Conservation (phyloP, 441 rosid species). For the Croton laevigatus region DNA sequence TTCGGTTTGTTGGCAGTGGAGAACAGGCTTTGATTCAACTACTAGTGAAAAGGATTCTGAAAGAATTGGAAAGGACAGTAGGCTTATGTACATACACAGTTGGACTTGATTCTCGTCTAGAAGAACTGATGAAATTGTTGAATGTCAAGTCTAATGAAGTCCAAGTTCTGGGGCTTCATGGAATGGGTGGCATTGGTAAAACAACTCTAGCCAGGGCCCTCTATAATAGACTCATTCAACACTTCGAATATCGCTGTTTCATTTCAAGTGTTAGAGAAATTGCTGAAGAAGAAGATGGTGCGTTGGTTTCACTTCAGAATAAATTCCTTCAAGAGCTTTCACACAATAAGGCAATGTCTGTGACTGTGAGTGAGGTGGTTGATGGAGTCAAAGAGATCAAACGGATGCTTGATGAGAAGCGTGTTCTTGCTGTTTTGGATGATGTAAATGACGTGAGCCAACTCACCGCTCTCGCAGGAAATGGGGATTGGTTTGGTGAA, state of each 20-base stretch:
- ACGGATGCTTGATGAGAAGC: not conserved
- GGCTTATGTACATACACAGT: constrained; percentile 40
- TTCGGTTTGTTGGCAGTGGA: constrained; percentile 26
- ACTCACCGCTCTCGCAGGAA: constrained; percentile 16
- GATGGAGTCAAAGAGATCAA: constrained; percentile 10
- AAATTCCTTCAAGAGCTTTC: constrained; percentile 16
- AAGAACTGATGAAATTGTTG: constrained; percentile 29
- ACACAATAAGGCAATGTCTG: not conserved
- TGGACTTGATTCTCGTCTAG: constrained; percentile 45
- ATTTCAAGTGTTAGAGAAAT: constrained; percentile 16
- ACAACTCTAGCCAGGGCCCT: constrained; percentile 24
- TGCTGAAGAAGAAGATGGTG: constrained; percentile 7
- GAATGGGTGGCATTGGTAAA: constrained; percentile 28
- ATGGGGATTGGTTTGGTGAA: constrained; percentile 20
- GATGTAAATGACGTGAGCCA: constrained; percentile 19
- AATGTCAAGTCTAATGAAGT: constrained; percentile 23
- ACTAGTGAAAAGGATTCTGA: constrained; percentile 40
- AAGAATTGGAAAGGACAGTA: constrained; percentile 42
- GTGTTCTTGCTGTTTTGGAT: constrained; percentile 20
- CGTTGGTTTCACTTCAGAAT: constrained; percentile 19
- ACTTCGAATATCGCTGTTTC: constrained; percentile 21
- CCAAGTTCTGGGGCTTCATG: constrained; percentile 23
- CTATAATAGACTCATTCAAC: constrained; percentile 17
- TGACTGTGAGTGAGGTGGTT: constrained; percentile 12
- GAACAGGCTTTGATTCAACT: constrained; percentile 27